Evolutionary conservation across 2,329 filamentous ascomycete genomes (phyloP).

Genomic region (Clonostachys sp.): DNA sequence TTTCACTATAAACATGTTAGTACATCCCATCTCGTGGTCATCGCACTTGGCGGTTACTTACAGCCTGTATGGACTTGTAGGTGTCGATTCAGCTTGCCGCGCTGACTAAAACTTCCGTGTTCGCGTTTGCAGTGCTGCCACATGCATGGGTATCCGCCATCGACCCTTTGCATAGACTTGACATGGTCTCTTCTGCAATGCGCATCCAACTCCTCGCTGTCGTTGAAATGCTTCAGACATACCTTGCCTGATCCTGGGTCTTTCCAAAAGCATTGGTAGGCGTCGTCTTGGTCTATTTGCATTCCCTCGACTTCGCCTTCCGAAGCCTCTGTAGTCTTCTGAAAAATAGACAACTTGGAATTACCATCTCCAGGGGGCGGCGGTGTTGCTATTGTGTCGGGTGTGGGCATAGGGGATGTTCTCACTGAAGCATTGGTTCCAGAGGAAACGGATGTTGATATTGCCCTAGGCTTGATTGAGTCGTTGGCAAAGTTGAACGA

Average conservation of each 20-base stretch:
- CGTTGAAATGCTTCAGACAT: no score
- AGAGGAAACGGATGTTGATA: background rate
- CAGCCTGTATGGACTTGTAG: slow-evolving; percentile 62
- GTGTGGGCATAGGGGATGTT: background rate
- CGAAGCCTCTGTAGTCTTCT: background rate
- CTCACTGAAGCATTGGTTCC: background rate
- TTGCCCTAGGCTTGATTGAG: background rate
- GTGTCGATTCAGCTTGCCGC: slow-evolving; percentile 61
- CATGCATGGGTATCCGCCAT: slow-evolving; percentile 43
- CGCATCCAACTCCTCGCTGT: slow-evolving; percentile 40
- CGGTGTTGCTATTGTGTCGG: background rate
- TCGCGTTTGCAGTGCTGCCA: slow-evolving; percentile 54
- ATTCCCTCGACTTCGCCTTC: background rate
- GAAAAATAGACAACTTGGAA: background rate
- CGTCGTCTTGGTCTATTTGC: background rate
- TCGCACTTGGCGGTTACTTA: slow-evolving; percentile 26
- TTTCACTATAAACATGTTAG: slow-evolving; percentile 38
- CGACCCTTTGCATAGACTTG: slow-evolving; percentile 33
- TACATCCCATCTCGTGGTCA: slow-evolving; percentile 6
- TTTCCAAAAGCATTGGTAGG: slow-evolving; percentile 22
- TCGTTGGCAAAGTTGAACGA: background rate
- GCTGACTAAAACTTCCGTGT: slow-evolving; percentile 48
- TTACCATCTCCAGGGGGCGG: background rate
- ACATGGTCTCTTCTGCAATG: slow-evolving; percentile 50
- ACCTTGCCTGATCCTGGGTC: slow-evolving; percentile 7